Base-by-base conservation (phyloP, 108 stramenopile species). In the Bacterosira constricta region DNA sequence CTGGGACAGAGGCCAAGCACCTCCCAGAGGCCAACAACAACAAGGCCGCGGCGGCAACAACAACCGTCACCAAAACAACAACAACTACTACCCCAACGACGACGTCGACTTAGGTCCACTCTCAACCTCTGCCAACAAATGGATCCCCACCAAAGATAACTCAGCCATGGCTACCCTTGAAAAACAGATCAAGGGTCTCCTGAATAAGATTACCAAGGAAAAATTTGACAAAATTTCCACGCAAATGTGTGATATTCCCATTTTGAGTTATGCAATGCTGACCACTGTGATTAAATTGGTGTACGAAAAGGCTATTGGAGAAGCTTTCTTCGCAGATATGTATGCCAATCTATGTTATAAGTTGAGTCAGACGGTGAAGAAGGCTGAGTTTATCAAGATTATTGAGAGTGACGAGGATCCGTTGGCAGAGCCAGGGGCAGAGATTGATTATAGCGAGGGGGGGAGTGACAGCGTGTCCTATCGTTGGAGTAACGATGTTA, bases 141-240 rank as follows among this genome's bases (percentile, higher is more conserved):
- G 93, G 93, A 71, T 76, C 49, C 93, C 93, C 0, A 53, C 63
- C 41, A 88, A 90, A 78, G 80, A 86, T 70, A 78, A 81, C 1
- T 82, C 86, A 13, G 70, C 75, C 29, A 63, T 89, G 55, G 89
- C 75, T 30, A 82, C 81, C 47, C 81, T 88, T 4, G 87, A 90
- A 30, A 96, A 96, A 81, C 76, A 88, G 66, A 85, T 96, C 63
- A 92, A 92, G 75, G 79, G 88, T 47, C 88, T 96, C 47, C 71
- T 96, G 64, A 96, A 96, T 81, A 96, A 96, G 80, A 91, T 96
- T 82, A 92, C 95, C 26, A 92, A 92, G 58, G 92, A 94, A 45
- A 96, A 96, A 69, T 96, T 96, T 69, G 90, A 88, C 52, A 77
- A 84, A 57, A 64, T 96, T 31, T 64, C 90, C 11, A 53, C 44